These are phyloP conservation scores for Karstenula rhodostoma DNA, from an alignment of 2,329 filamentous ascomycete species.

Conservation along the genomic window DNA sequence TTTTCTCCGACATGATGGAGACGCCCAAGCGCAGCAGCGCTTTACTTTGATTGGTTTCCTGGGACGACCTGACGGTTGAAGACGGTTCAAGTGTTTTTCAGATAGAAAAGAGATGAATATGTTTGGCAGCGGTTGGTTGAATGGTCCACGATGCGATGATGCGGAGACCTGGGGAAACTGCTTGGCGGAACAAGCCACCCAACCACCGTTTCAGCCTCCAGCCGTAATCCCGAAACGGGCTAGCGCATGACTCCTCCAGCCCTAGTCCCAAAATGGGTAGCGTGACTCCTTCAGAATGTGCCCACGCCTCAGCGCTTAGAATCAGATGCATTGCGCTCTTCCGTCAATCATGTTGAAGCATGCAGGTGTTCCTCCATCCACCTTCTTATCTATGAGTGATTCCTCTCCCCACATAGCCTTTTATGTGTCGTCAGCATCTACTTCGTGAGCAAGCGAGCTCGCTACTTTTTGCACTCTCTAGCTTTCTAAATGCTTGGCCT, in stretches of 20 bases:
- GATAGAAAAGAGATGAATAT: conserved; percentile 19
- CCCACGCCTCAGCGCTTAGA: neutral
- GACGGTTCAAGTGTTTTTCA: neutral
- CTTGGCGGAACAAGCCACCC: neutral
- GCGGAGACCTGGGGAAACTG: conserved; percentile 28
- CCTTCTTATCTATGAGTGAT: no score
- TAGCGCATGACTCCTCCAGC: neutral
- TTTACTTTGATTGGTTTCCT: neutral
- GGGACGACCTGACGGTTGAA: neutral
- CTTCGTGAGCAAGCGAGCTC: no score
- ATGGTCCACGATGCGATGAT: conserved; percentile 26
- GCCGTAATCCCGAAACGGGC: neutral
- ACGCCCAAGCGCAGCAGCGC: neutral
- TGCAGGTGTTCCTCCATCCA: no score
- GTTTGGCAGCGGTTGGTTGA: conserved; percentile 16
- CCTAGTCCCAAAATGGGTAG: no score
- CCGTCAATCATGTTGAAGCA: no score
- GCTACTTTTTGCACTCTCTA: no score
- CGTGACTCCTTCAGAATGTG: neutral
- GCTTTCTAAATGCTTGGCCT: no score
- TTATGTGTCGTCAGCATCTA: no score
- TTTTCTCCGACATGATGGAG: conserved; percentile 33
- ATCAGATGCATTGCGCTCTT: no score
- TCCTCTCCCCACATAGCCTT: no score
- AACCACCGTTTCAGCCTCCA: neutral